A percentile compares a stretch with the other conserved stretches of the same genome.
These are phyloP conservation scores for Niebla homalea DNA, from an alignment of 495 filamentous ascomycete genomes.

Conservation along the genomic window DNA sequence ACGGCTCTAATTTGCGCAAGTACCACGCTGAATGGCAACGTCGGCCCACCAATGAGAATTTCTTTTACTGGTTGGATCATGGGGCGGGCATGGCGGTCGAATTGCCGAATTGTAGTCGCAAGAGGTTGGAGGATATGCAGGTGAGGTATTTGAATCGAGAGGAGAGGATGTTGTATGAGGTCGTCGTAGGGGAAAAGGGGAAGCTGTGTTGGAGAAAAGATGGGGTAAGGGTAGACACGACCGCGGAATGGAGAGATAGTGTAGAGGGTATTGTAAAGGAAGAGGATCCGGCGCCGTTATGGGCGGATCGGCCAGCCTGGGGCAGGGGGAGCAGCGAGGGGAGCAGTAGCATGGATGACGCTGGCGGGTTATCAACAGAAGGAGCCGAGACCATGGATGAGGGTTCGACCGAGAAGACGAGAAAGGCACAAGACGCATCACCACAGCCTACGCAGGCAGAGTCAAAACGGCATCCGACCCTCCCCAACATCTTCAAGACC, in stretches of 20 bases:
- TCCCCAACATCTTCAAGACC: constrained; percentile 1
- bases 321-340: constrained; percentile 9
- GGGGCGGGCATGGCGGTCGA: constrained; percentile 54
- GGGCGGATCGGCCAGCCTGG: constrained; percentile 11
- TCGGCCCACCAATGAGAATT: constrained; percentile 65
- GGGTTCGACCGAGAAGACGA: neutral
- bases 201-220: constrained; percentile 72
- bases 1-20: constrained; percentile 68
- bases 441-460: neutral
- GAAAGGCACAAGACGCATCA: neutral
- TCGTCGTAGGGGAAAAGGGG: constrained; percentile 52
- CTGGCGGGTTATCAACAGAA: neutral
- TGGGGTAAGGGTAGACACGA: constrained; percentile 60
- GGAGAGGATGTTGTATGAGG: constrained; percentile 60
- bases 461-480: neutral
- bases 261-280: constrained; percentile 59
- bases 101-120: constrained; percentile 46
- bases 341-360: constrained; percentile 3
- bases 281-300: constrained; percentile 46
- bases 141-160: constrained; percentile 63
- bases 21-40: constrained; percentile 81
- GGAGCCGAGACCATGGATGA: neutral
- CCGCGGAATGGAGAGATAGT: constrained; percentile 61
- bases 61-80: constrained; percentile 92
- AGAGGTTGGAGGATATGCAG: constrained; percentile 52